Conservation (phyloP, 2,329 filamentous ascomycete species). For the Clonostachys solani region DNA sequence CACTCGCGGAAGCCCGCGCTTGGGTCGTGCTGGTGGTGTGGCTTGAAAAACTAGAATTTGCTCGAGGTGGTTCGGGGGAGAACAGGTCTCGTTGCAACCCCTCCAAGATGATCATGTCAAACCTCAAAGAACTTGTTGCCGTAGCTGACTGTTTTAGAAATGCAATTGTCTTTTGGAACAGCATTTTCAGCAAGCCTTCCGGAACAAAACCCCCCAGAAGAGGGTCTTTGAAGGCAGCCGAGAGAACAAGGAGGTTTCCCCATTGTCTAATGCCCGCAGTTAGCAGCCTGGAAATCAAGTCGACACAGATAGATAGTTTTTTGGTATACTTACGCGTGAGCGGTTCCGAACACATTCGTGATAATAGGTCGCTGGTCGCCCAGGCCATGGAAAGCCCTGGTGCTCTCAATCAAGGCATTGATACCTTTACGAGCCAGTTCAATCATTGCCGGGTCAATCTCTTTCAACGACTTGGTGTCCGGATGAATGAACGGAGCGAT, state of each 20-base stretch:
- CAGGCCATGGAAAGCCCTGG: constrained; percentile 70
- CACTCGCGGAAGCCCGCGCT: no score
- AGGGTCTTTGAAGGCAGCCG: constrained; percentile 70
- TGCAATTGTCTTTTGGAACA: constrained; percentile 70
- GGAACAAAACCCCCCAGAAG: constrained; percentile 56
- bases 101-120: constrained; percentile 71
- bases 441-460: constrained; percentile 41
- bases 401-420: constrained; percentile 77
- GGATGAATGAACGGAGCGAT: constrained; percentile 30
- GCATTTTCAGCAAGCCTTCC: constrained; percentile 44
- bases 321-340: constrained; percentile 75
- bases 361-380: constrained; percentile 68
- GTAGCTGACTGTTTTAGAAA: constrained; percentile 69
- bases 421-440: constrained; percentile 60
- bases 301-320: no score
- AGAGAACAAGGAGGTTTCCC: constrained; percentile 88
- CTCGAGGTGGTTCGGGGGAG: constrained; percentile 16
- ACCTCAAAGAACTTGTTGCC: constrained; percentile 69
- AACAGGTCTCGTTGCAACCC: constrained; percentile 45
- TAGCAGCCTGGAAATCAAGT: not conserved
- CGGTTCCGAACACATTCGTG: constrained; percentile 94
- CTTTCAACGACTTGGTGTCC: constrained; percentile 25
- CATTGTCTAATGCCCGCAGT: constrained; percentile 66
- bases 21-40: constrained; percentile 15
- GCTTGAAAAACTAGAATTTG: constrained; percentile 38